phyloP scores from a whole-genome alignment of 352 stramenopile species.

The Globisporangium spinosum region DNA sequence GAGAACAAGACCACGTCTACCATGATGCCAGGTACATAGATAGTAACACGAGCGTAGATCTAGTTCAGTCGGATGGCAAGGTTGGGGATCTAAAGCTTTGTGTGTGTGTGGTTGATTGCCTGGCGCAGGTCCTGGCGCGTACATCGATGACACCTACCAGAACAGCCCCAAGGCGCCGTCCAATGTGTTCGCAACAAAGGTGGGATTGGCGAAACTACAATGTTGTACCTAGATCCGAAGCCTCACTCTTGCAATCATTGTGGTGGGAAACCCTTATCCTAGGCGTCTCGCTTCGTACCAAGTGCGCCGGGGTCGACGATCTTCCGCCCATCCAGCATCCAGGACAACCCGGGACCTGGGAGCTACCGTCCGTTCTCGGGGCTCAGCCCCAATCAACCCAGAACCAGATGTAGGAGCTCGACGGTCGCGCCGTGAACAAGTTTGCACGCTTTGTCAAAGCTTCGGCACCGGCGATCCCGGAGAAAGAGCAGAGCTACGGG shows the following conservation, averaged over 20 bases:
- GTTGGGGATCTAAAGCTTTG: neutral
- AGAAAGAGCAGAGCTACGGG: conserved; percentile 71
- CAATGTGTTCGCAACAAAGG: conserved; percentile 74
- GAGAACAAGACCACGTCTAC: conserved; percentile 75
- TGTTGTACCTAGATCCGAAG: neutral
- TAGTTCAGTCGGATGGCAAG: neutral
- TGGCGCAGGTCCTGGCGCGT: conserved; percentile 52
- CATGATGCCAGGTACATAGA: conserved; percentile 47
- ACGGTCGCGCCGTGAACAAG: conserved; percentile 21
- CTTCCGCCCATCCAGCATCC: conserved; percentile 58
- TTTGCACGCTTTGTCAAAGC: conserved; percentile 51
- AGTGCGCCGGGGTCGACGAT: conserved; percentile 68
- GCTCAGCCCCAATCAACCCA: conserved; percentile 25
- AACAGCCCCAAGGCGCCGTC: conserved; percentile 25
- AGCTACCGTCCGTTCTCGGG: conserved; percentile 35
- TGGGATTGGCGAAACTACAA: neutral
- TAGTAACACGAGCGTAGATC: neutral
- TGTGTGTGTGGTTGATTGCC: neutral
- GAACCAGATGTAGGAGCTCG: neutral
- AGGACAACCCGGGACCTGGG: conserved; percentile 70
- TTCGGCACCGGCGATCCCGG: conserved; percentile 62
- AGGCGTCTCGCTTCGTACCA: conserved; percentile 73
- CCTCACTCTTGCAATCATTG: neutral
- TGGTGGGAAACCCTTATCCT: neutral
- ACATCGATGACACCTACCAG: conserved; percentile 27